Evolutionary conservation across 1,284 basidiomycete species (phyloP).

Genomic region (Limonomyces culmigenus): DNA sequence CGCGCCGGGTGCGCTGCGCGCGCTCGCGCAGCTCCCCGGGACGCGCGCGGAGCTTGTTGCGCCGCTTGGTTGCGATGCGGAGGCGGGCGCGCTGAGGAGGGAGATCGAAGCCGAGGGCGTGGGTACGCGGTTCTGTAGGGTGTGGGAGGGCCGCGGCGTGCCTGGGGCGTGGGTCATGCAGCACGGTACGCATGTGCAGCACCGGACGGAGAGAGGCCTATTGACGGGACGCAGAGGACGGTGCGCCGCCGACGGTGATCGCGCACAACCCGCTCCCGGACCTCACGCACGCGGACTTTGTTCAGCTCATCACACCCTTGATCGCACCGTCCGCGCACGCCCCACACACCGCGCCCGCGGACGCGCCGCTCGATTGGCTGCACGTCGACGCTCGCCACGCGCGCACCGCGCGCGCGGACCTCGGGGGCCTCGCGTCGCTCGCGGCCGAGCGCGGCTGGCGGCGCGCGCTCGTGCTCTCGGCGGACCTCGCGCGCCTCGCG

Average conservation of each 20-base stretch:
- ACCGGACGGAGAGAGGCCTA: background rate
- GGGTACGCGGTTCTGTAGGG: constrained; percentile 52
- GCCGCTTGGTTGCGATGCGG: constrained; percentile 51
- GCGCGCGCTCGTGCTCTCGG: constrained; percentile 58
- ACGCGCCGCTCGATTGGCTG: constrained; percentile 69
- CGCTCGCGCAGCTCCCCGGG: constrained; percentile 50
- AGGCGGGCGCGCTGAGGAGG: constrained; percentile 40
- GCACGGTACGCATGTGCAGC: constrained; percentile 26
- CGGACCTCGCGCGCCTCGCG: constrained; percentile 53
- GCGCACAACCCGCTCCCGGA: constrained; percentile 76
- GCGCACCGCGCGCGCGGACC: constrained; percentile 59
- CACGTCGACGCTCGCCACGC: constrained; percentile 65
- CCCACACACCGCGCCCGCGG: constrained; percentile 14
- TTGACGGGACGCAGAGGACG: constrained; percentile 25
- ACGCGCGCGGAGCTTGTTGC: constrained; percentile 58
- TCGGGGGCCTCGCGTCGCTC: constrained; percentile 58
- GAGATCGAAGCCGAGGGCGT: constrained; percentile 54
- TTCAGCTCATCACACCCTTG: constrained; percentile 55
- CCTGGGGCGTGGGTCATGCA: constrained; percentile 71
- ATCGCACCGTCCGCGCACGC: constrained; percentile 61
- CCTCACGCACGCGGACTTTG: constrained; percentile 70
- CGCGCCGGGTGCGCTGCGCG: constrained; percentile 49
- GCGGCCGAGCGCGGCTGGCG: constrained; percentile 69
- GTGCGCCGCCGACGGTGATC: constrained; percentile 46
- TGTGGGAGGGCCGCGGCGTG: constrained; percentile 52